Conservation (phyloP, 768 basidiomycete genomes). For the Mycena belliarum region DNA sequence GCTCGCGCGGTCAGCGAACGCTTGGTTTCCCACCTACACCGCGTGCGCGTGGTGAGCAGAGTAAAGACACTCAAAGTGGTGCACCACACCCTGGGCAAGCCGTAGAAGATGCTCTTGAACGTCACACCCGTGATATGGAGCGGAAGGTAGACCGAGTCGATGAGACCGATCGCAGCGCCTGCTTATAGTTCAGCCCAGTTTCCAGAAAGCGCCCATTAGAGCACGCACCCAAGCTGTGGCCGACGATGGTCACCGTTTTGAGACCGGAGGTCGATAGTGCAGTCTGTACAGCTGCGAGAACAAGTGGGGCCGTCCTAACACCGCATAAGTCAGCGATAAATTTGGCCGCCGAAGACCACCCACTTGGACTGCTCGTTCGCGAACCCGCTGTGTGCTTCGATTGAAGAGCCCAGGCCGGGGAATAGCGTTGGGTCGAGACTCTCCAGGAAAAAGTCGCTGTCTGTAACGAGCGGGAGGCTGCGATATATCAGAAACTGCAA, state of each 20-base stretch:
- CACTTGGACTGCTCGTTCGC: slow-evolving; percentile 42
- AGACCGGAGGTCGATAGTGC: slow-evolving; percentile 35
- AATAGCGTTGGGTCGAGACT: slow-evolving; percentile 40
- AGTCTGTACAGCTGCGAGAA: slow-evolving; percentile 41
- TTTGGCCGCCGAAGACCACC: slow-evolving; percentile 6
- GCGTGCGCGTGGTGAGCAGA: neutral
- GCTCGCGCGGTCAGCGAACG: slow-evolving; percentile 60
- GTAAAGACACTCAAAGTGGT: neutral
- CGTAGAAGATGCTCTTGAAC: slow-evolving; percentile 41
- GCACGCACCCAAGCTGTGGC: slow-evolving; percentile 43
- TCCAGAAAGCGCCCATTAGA: slow-evolving; percentile 15
- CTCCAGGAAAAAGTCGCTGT: slow-evolving; percentile 34
- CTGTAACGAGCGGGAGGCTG: slow-evolving; percentile 41
- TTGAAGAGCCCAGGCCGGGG: slow-evolving; percentile 40
- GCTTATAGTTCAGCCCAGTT: slow-evolving; percentile 14
- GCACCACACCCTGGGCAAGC: slow-evolving; percentile 41
- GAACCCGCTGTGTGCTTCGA: slow-evolving; percentile 49
- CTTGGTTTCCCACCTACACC: slow-evolving; percentile 52
- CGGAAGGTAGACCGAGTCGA: slow-evolving; percentile 56
- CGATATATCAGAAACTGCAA: neutral
- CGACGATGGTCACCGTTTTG: slow-evolving; percentile 41
- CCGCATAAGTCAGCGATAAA: neutral
- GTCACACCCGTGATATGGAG: slow-evolving; percentile 45
- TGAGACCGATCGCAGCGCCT: slow-evolving; percentile 42
- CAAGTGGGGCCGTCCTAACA: slow-evolving; percentile 38